phyloP scores from a whole-genome alignment of 441 rosid species.

The Capsella rubella region DNA sequence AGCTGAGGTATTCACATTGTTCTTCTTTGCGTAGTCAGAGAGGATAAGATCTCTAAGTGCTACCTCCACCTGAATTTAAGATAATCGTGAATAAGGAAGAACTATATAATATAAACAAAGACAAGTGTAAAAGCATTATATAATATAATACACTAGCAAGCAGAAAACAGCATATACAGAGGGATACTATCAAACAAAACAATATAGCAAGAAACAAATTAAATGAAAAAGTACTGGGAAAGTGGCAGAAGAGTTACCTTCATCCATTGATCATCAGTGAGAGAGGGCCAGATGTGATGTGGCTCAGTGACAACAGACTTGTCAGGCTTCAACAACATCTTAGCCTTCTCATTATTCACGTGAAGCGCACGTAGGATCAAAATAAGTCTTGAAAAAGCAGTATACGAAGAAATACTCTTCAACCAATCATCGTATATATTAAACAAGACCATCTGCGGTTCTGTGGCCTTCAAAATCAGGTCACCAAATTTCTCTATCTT shows the following conservation, averaged over 20 bases:
- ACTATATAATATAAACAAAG: not conserved
- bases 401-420: constrained; percentile 92
- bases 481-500: constrained; percentile 99
- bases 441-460: constrained; percentile 96
- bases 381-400: constrained; percentile 93
- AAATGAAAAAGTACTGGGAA: not conserved
- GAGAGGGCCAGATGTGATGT: constrained; percentile 99
- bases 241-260: constrained; percentile 45
- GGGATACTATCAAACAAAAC: not conserved
- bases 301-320: constrained; percentile 92
- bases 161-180: not conserved
- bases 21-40: constrained; percentile 98
- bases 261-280: constrained; percentile 98
- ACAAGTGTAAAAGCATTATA: not conserved
- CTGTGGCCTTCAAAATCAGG: constrained; percentile 94
- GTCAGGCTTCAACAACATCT: constrained; percentile 98
- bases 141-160: not conserved
- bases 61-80: constrained; percentile 70
- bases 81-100: not conserved
- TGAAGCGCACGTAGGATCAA: constrained; percentile 97
- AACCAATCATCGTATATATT: constrained; percentile 98
- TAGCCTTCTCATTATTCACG: constrained; percentile 98
- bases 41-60: constrained; percentile 96
- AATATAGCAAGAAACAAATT: not conserved
- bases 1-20: constrained; percentile 95